Evolutionary conservation across 495 filamentous ascomycete genomes (phyloP), one percentile per base, ranked within the genome.

Genomic region (Talaromyces borbonicus): DNA sequence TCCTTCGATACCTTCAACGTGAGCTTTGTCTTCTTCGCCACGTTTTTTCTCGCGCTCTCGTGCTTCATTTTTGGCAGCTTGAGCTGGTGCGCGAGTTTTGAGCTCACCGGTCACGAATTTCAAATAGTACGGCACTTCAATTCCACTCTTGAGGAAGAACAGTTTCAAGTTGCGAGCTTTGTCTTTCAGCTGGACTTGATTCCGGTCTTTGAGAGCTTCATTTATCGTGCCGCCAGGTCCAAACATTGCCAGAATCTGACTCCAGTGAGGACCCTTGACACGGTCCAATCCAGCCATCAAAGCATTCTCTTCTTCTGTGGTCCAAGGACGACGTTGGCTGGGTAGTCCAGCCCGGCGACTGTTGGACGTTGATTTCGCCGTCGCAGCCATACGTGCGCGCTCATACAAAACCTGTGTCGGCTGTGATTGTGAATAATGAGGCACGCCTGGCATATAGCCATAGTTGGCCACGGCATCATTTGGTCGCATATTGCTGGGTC

Each of bases 201-300:
- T 94, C 31, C 90, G 79, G 53, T 95, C 90, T 53, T 93, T 94
- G 27, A 97, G 70, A 4, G 87, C 82, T 50, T 92, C 83, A 40
- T 82, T 90, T 43, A 92, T 77, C 3, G 80, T 83, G 4, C 90
- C 90, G 26, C 85, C 85, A 0, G 78, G 76, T 0, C 90, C 90
- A 55, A 90, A 95, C 56, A 97, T 79, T 9, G 81, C 81, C 2
- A 97, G 71, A 27, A 97, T 97, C 57, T 95, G 89, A 50, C 84
- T 89, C 90, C 90, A 97, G 52, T 97, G 90, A 39, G 90, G 90
- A 0, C 90, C 90, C 57, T 88, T 88, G 22, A 97, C 90, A 44
- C 81, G 80, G 57, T 94, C 90, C 8, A 97, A 75, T 8, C 90
- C 90, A 26, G 84, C 80, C 85, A 97, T 92, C 39, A 97, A 69